phyloP scores from a whole-genome alignment of 148 eudicot genomes.

The Bassia scoparia region DNA sequence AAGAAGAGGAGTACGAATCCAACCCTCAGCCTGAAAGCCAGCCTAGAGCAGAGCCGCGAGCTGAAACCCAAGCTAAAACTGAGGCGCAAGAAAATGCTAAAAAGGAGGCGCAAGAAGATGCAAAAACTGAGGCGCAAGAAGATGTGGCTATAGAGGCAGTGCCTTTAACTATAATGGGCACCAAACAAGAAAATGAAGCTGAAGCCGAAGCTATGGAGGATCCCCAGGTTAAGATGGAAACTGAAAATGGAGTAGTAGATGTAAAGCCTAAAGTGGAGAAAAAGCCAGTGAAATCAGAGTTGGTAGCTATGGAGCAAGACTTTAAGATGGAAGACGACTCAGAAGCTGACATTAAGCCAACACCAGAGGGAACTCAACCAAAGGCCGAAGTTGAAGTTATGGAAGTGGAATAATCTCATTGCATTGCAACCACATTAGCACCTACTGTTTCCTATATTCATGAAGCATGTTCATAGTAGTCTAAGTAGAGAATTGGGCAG shows the following conservation, averaged over 20 bases:
- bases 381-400: slow-evolving; percentile 39
- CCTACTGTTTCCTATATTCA: background rate
- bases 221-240: slow-evolving; percentile 29
- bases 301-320: slow-evolving; percentile 9
- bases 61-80: slow-evolving; percentile 23
- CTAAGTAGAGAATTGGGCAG: background rate
- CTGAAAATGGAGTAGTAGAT: slow-evolving; percentile 24
- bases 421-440: background rate
- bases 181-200: slow-evolving; percentile 29
- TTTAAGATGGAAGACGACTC: slow-evolving; percentile 16
- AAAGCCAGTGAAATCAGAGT: slow-evolving; percentile 22
- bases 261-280: slow-evolving; percentile 25
- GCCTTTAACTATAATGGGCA: slow-evolving; percentile 16
- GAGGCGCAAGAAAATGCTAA: slow-evolving; percentile 12
- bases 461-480: slow-evolving; percentile 19
- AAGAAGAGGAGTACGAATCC: slow-evolving; percentile 48
- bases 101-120: slow-evolving; percentile 11
- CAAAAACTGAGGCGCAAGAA: slow-evolving; percentile 14
- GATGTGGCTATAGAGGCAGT: slow-evolving; percentile 13
- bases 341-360: slow-evolving; percentile 27
- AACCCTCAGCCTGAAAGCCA: slow-evolving; percentile 31
- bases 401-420: slow-evolving; percentile 41
- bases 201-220: slow-evolving; percentile 28
- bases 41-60: slow-evolving; percentile 24
- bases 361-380: background rate